Conservation (phyloP, 768 basidiomycete genomes). For the Obba rivulosa region DNA sequence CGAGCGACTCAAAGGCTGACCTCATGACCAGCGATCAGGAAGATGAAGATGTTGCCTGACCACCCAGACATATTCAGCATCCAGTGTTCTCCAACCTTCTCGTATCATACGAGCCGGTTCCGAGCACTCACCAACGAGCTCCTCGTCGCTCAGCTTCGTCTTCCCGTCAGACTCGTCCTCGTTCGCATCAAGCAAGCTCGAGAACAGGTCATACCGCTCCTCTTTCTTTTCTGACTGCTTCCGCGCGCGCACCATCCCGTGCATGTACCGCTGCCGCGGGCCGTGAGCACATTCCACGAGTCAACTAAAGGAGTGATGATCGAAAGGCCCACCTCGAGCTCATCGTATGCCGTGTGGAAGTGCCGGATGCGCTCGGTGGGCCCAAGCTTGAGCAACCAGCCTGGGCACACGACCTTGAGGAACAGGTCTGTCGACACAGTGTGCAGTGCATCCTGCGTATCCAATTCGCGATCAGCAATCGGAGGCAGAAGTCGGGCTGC, state of each 20-base stretch:
- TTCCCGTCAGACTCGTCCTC: constrained; percentile 24
- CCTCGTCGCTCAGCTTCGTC: constrained; percentile 35
- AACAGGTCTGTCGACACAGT: constrained; percentile 24
- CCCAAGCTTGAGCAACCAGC: constrained; percentile 18
- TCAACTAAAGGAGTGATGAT: background rate
- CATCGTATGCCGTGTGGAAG: constrained; percentile 20
- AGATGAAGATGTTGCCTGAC: constrained; percentile 34
- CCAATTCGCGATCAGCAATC: background rate
- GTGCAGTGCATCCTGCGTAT: constrained; percentile 20
- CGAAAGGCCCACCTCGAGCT: constrained; percentile 20
- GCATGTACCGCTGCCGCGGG: constrained; percentile 36
- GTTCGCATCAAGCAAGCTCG: constrained; percentile 46
- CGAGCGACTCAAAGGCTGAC: constrained; percentile 19
- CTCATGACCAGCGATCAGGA: constrained; percentile 57
- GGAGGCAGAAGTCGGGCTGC: background rate
- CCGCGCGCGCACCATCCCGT: constrained; percentile 48
- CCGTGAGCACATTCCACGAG: background rate
- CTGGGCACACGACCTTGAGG: constrained; percentile 20
- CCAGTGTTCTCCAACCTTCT: too few species aligned
- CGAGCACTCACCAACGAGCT: constrained; percentile 30
- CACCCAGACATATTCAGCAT: background rate
- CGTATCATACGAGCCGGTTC: background rate
- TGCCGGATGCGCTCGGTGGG: constrained; percentile 16
- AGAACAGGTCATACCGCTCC: constrained; percentile 47
- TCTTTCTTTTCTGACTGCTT: constrained; percentile 29